Conservation (phyloP, 1,284 basidiomycete species). For the Melampsora abietis-canadensis region DNA sequence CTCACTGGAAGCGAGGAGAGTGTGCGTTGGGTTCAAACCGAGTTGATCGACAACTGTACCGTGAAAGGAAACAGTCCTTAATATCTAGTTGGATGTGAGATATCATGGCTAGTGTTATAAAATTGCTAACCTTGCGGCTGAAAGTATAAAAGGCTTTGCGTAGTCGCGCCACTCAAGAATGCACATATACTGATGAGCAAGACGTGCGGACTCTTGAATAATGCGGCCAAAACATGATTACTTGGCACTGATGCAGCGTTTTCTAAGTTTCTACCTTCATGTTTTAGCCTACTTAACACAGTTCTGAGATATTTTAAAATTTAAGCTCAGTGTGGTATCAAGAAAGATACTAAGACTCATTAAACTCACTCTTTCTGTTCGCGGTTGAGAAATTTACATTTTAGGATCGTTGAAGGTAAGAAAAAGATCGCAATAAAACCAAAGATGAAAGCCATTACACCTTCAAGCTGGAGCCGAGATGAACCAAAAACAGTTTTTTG, state of each 20-base stretch:
- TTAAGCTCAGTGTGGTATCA: background rate
- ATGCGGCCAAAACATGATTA: background rate
- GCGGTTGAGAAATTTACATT: background rate
- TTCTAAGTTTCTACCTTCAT: background rate
- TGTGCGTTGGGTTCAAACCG: too few species aligned
- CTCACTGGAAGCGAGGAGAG: too few species aligned
- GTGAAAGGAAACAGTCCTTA: background rate
- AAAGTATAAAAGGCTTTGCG: background rate
- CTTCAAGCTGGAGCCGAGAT: background rate
- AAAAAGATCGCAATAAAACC: background rate
- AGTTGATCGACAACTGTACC: background rate
- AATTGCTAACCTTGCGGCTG: background rate
- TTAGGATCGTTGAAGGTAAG: background rate
- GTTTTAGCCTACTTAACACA: background rate
- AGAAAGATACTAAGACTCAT: background rate
- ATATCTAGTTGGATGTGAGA: too few species aligned
- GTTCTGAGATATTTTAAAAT: background rate
- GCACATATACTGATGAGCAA: background rate
- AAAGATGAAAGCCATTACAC: background rate
- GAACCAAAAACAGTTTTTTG: background rate
- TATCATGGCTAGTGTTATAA: too few species aligned
- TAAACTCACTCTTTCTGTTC: background rate
- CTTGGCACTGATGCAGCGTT: background rate
- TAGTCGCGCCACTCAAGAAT: background rate
- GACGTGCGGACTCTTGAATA: conserved; percentile 3